phyloP scores from a whole-genome alignment of 345 rosid species.

The Camelina neglecta region DNA sequence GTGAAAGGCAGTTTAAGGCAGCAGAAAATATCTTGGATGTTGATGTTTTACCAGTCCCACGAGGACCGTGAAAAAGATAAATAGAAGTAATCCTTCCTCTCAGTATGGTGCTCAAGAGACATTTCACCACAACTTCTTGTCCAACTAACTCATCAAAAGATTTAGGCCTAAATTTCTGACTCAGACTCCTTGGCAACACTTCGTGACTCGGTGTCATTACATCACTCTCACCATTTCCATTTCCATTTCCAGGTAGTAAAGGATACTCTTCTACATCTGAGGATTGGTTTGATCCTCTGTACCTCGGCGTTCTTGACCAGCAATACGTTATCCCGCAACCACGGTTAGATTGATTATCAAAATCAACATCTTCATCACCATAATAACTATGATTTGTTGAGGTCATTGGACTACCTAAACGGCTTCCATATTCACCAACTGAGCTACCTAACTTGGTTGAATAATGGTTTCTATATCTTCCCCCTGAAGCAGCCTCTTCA shows the following conservation, averaged over 20 bases:
- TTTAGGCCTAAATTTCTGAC: constrained; percentile 80
- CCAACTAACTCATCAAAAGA: constrained; percentile 84
- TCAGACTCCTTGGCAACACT: constrained; percentile 64
- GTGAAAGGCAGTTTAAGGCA: constrained; percentile 86
- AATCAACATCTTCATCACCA: constrained; percentile 62
- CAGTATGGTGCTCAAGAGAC: constrained; percentile 77
- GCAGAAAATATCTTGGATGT: constrained; percentile 90
- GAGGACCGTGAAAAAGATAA: constrained; percentile 92
- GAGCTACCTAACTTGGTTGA: constrained; percentile 41
- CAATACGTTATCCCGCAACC: constrained; percentile 82
- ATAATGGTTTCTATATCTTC: constrained; percentile 32
- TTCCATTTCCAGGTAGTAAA: constrained; percentile 56
- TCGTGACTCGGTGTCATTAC: constrained; percentile 43
- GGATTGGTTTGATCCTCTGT: constrained; percentile 63
- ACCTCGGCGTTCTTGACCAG: constrained; percentile 85
- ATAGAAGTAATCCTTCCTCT: constrained; percentile 74
- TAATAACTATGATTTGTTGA: constrained; percentile 55
- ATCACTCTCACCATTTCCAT: constrained; percentile 44
- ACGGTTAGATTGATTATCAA: constrained; percentile 44
- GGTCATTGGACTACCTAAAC: constrained; percentile 58
- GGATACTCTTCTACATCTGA: constrained; percentile 77
- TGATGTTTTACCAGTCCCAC: constrained; percentile 92
- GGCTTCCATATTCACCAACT: constrained; percentile 62
- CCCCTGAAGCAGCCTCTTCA: constrained; percentile 59
- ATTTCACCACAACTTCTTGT: constrained; percentile 74